These are phyloP conservation scores for Rosa rugosa DNA, from an alignment of 306 rosid genomes.

Conservation along the genomic window DNA sequence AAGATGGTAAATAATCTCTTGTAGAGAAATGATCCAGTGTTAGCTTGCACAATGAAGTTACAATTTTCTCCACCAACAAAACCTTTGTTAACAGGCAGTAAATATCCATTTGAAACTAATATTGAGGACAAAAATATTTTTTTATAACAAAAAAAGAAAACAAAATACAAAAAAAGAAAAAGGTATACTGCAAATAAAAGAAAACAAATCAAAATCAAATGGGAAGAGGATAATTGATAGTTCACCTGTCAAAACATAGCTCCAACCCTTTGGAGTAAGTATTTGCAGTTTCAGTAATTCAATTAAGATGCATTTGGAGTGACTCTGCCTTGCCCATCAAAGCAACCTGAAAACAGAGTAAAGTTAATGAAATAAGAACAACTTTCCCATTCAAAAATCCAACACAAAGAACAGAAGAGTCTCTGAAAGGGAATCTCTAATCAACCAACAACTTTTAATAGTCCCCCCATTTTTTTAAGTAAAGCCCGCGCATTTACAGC, in stretches of 20 bases:
- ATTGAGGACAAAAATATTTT: no score
- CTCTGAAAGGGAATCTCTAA: no score
- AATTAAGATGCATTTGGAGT: constrained; percentile 81
- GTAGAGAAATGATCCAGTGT: no score
- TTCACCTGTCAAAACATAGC: constrained; percentile 82
- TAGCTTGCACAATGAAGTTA: no score
- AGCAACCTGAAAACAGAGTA: constrained; percentile 51
- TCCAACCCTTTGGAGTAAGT: constrained; percentile 78
- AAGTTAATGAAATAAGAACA: constrained; percentile 6
- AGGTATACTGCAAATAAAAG: not conserved
- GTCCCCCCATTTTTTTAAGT: no score
- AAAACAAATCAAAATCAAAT: constrained; percentile 18
- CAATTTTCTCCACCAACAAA: no score
- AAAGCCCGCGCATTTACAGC: not conserved
- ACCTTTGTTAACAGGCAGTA: no score
- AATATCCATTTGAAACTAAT: no score
- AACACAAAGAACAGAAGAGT: not conserved
- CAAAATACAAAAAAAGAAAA: no score
- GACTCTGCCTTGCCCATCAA: constrained; percentile 80
- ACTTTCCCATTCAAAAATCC: constrained; percentile 2
- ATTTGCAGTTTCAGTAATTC: constrained; percentile 84
- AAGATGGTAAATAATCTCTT: no score
- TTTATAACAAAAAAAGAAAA: no score
- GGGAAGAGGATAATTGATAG: not conserved
- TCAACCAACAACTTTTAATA: not conserved